Evolutionary conservation across 2,329 filamentous ascomycete species (phyloP).

Genomic region (Epichloe sibirici): DNA sequence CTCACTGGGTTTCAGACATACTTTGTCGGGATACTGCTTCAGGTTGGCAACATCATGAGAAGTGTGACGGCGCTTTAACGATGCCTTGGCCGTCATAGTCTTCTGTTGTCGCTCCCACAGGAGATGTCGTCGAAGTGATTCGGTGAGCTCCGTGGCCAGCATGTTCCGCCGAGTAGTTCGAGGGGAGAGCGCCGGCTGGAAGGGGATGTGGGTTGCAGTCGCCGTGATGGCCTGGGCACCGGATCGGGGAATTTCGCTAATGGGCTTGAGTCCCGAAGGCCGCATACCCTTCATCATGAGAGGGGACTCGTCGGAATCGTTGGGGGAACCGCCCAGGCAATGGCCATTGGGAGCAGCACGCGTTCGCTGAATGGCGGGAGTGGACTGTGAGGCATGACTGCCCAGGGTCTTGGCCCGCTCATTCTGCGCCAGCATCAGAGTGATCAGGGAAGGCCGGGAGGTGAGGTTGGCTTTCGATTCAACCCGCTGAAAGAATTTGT

Average conservation of each 20-base stretch:
- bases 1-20: constrained; percentile 46
- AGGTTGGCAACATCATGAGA: constrained; percentile 85
- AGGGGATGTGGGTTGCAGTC: constrained; percentile 49
- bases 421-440: constrained; percentile 70
- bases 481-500: constrained; percentile 79
- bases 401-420: constrained; percentile 60
- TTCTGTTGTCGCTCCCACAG: constrained; percentile 94
- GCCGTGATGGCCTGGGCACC: constrained; percentile 65
- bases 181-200: constrained; percentile 73
- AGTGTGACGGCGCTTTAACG: constrained; percentile 80
- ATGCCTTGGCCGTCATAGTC: constrained; percentile 76
- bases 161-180: constrained; percentile 89
- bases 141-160: constrained; percentile 87
- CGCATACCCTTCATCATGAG: constrained; percentile 52
- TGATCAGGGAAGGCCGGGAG: constrained; percentile 79
- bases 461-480: constrained; percentile 77
- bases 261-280: constrained; percentile 36
- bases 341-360: constrained; percentile 36
- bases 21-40: constrained; percentile 62
- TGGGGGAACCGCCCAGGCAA: constrained; percentile 35
- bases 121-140: constrained; percentile 81
- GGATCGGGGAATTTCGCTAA: constrained; percentile 54
- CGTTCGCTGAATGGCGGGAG: constrained; percentile 56
- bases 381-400: constrained; percentile 52
- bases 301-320: constrained; percentile 50